Percentiles rank a stretch among this genome's conserved stretches.
phyloP scores from a whole-genome alignment of 2,329 filamentous ascomycete species.

The Arthrobotrys pseudoclavata region DNA sequence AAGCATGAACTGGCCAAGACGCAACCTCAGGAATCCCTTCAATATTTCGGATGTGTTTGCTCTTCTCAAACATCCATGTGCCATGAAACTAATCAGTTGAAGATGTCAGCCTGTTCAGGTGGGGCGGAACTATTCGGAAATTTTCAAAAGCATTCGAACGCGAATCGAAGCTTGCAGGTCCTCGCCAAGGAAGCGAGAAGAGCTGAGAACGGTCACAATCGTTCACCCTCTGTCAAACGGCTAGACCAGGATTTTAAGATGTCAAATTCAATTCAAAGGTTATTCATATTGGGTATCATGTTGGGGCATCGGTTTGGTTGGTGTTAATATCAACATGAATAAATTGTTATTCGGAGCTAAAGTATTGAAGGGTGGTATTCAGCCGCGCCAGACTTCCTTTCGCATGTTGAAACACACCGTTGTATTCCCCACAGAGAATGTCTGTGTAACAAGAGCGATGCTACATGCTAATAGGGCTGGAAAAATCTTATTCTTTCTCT shows the following conservation, averaged over 20 bases:
- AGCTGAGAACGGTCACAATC: conserved; percentile 33
- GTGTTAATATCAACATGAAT: not conserved
- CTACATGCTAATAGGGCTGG: conserved; percentile 27
- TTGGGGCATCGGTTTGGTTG: not conserved
- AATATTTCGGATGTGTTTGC: conserved; percentile 36
- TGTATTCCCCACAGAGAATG: not conserved
- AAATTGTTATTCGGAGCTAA: not conserved
- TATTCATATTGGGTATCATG: not conserved
- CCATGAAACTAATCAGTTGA: conserved; percentile 23
- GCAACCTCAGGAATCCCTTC: conserved; percentile 9
- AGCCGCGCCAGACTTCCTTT: conserved; percentile 16
- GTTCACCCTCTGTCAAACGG: not conserved
- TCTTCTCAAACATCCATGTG: conserved; percentile 11
- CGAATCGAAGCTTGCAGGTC: conserved; percentile 1
- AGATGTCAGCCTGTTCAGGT: conserved; percentile 50
- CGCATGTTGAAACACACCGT: conserved; percentile 34
- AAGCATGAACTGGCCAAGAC: conserved; percentile 41
- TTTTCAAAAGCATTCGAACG: not conserved
- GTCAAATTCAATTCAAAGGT: conserved; percentile 14
- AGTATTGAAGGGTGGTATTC: conserved; percentile 1
- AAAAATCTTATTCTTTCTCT: not conserved
- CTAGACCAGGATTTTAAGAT: not conserved
- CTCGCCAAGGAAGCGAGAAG: conserved; percentile 6
- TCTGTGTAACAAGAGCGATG: conserved; percentile 17
- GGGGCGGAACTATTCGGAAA: conserved; percentile 1